These are phyloP conservation scores for Fonsecaea pedrosoi DNA, from an alignment of 2,329 filamentous ascomycete species.

Conservation along the genomic window DNA sequence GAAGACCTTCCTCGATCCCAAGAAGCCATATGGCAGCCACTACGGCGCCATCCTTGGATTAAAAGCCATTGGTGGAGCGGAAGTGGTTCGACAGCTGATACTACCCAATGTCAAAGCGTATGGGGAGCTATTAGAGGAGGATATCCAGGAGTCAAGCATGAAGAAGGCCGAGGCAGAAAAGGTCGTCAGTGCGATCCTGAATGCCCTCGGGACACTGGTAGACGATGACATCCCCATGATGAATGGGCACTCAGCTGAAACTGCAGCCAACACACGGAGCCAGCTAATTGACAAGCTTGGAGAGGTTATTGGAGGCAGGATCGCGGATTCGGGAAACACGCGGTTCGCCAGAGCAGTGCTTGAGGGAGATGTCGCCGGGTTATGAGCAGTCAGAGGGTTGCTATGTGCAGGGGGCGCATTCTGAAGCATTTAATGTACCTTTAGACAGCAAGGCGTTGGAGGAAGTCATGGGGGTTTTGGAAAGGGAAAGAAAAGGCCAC, in stretches of 20 bases:
- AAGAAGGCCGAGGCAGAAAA: slow-evolving; percentile 66
- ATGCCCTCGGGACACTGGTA: slow-evolving; percentile 62
- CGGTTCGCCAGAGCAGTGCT: slow-evolving; percentile 51
- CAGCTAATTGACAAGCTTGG: slow-evolving; percentile 56
- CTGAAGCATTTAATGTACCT: slow-evolving; percentile 9
- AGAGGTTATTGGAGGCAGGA: slow-evolving; percentile 49
- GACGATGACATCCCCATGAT: slow-evolving; percentile 50
- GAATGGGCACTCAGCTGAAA: slow-evolving; percentile 48
- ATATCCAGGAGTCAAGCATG: slow-evolving; percentile 54
- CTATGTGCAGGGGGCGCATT: neutral
- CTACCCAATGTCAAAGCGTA: slow-evolving; percentile 71
- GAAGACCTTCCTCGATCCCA: slow-evolving; percentile 87
- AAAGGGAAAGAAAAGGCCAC: slow-evolving; percentile 1
- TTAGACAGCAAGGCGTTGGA: slow-evolving; percentile 7
- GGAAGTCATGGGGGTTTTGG: neutral
- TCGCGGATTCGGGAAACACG: slow-evolving; percentile 51
- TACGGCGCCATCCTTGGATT: slow-evolving; percentile 88
- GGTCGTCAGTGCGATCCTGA: slow-evolving; percentile 64
- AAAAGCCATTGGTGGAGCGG: slow-evolving; percentile 73
- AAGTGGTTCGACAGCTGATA: slow-evolving; percentile 68
- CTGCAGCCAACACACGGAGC: slow-evolving; percentile 48
- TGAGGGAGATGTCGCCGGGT: slow-evolving; percentile 28
- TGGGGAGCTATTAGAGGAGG: slow-evolving; percentile 65
- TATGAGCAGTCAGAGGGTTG: slow-evolving; percentile 15
- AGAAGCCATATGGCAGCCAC: slow-evolving; percentile 80